Base-by-base conservation (phyloP, 805 yeast species). In the Kluyveromyces wickerhamii region DNA sequence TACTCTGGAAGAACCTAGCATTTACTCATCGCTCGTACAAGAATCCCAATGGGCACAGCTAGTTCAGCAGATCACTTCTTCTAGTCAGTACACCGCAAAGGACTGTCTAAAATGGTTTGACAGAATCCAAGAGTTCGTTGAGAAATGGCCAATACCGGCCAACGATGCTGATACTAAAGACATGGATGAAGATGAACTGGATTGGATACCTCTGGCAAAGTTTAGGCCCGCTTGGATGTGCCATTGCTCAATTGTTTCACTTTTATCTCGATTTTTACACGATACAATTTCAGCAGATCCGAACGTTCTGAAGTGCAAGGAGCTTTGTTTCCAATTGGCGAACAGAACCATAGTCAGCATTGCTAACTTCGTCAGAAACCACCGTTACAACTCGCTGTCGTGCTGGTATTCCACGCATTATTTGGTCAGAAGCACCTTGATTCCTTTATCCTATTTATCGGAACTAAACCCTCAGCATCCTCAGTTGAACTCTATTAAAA, bases 341-440 rank as follows among this genome's bases (percentile, higher is more conserved):
- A 66, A 66, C 34, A 71, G 66, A 18, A 72, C 79, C 0, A 71
- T 78, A 11, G 36, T 56, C 25, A 67, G 77, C 6, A 71, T 77
- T 7, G 55, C 64, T 16, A 60, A 58, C 19, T 72, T 59, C 41
- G 47, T 56, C 15, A 43, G 45, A 17, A 57, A 54, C 24, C 45
- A 59, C 32, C 57, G 57, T 8, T 38, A 66, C 13, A 63, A 72
- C n/a, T 66, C 69, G 17, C 59, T 74, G 20, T 63, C 73, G 10
- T 67, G 72, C 18, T 77, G 84, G 84, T 72, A 76, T 53, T 72
- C 79, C 4, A 71, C 76, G 0, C 77, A 73, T 47, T 78, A 73
- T 51, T 43, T 75, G 10, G 75, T 77, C 55, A 82, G 77, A 50
- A 81, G 83, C 2, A 68, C 72, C 4, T 54, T 77, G 37, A 71